Conservation (phyloP, 2,329 filamentous ascomycete genomes). For the Clarireedia paspali region DNA sequence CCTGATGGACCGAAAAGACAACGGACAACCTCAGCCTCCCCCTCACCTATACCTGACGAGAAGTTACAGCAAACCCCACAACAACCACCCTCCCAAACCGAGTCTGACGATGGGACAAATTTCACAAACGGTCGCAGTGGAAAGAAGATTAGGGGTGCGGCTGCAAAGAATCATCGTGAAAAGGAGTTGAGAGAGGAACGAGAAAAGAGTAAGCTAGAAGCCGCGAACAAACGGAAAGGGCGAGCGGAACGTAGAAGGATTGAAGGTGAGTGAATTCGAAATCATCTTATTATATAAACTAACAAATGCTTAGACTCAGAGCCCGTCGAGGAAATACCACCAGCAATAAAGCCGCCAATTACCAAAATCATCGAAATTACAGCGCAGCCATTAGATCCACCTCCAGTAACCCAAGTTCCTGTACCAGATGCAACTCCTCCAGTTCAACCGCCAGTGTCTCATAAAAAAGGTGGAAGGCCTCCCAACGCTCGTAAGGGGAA, state of each 20-base stretch:
- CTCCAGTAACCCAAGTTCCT: conserved; percentile 38
- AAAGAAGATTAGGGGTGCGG: conserved; percentile 54
- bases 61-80: conserved; percentile 15
- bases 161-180: conserved; percentile 51
- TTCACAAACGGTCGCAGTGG: conserved; percentile 38
- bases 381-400: conserved; percentile 32
- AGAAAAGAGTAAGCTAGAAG: conserved; percentile 66
- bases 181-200: conserved; percentile 64
- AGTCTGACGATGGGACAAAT: conserved; percentile 62
- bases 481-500: conserved; percentile 60
- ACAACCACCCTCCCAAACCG: conserved; percentile 44
- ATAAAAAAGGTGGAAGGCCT: conserved; percentile 57
- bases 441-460: conserved; percentile 36
- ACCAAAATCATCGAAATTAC: conserved; percentile 26
- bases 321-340: conserved; percentile 59
- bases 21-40: conserved; percentile 71
- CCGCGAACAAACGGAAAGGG: conserved; percentile 72
- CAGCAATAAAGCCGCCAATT: conserved; percentile 31
- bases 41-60: conserved; percentile 48
- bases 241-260: conserved; percentile 71
- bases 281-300: conserved; percentile 29
- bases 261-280: conserved; percentile 54
- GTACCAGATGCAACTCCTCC: conserved; percentile 42
- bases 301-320: conserved; percentile 54
- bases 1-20: conserved; percentile 69